phyloP scores from a whole-genome alignment of 192 early-diverging fungal genomes.

The Gamsiella multidivaricata region DNA sequence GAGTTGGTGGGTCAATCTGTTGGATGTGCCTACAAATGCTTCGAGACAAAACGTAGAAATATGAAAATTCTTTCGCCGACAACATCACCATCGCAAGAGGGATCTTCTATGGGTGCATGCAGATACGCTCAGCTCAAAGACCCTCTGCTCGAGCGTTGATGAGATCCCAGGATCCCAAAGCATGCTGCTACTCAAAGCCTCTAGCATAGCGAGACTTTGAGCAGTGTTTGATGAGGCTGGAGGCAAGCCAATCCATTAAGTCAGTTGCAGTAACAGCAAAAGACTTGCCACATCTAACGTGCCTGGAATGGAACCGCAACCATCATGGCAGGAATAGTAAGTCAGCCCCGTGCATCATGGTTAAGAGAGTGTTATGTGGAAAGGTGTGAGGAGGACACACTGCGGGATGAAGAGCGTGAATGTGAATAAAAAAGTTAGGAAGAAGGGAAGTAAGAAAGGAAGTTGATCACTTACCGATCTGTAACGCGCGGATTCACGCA shows the following conservation, averaged over 20 bases:
- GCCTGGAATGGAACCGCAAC: slow-evolving; percentile 28
- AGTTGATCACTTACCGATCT: too few relatives aligned
- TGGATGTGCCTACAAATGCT: neutral
- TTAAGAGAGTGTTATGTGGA: too few relatives aligned
- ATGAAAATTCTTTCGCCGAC: neutral
- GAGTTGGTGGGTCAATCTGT: neutral
- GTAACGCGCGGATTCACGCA: too few relatives aligned
- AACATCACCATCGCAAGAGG: neutral
- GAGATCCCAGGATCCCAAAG: slow-evolving; percentile 41
- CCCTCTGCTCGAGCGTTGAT: slow-evolving; percentile 37
- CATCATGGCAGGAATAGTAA: too few relatives aligned
- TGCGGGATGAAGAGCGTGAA: too few relatives aligned
- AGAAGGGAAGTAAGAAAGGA: too few relatives aligned
- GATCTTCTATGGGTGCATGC: too few relatives aligned
- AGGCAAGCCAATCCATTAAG: slow-evolving; percentile 18
- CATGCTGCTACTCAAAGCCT: slow-evolving; percentile 39
- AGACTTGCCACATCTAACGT: slow-evolving; percentile 27
- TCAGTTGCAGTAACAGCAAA: slow-evolving; percentile 9
- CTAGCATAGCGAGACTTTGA: slow-evolving; percentile 36
- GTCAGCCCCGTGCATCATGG: too few relatives aligned
- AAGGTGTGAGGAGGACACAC: too few relatives aligned
- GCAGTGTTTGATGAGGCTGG: slow-evolving; percentile 15
- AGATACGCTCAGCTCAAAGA: slow-evolving; percentile 33
- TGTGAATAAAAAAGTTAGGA: too few relatives aligned
- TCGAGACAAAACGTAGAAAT: too few relatives aligned